Evolutionary conservation across 2,329 filamentous ascomycete species (phyloP).

Genomic region (Botryosphaeria dothidea): DNA sequence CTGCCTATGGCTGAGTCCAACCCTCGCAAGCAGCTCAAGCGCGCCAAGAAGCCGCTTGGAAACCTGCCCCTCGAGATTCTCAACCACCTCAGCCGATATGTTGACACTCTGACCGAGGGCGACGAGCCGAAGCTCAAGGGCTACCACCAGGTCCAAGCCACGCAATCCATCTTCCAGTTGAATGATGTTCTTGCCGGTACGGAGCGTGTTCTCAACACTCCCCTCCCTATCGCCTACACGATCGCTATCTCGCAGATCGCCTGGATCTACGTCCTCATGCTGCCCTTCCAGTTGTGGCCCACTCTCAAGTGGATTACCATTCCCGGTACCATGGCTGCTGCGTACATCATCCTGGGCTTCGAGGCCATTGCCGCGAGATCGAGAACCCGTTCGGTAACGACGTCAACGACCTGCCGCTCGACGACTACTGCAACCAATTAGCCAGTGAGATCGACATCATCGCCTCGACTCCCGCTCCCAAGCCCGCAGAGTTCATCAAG

Average conservation of each 20-base stretch:
- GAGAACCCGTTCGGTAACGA: conserved; percentile 81
- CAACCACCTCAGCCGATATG: conserved; percentile 67
- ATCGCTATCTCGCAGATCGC: conserved; percentile 86
- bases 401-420: conserved; percentile 76
- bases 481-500: conserved; percentile 54
- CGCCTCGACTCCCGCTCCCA: conserved; percentile 58
- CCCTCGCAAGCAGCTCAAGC: conserved; percentile 75
- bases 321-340: conserved; percentile 64
- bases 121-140: conserved; percentile 53
- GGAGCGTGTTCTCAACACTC: conserved; percentile 79
- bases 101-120: conserved; percentile 59
- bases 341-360: conserved; percentile 78
- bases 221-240: conserved; percentile 77
- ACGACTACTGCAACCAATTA: conserved; percentile 74
- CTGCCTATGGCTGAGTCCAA: conserved; percentile 76
- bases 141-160: conserved; percentile 60
- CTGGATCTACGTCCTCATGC: conserved; percentile 77
- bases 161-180: conserved; percentile 63
- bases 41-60: conserved; percentile 69
- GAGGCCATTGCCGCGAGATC: conserved; percentile 71
- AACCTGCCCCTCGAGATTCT: conserved; percentile 84
- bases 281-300: conserved; percentile 76
- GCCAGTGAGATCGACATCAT: conserved; percentile 74
- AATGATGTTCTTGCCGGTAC: conserved; percentile 73
- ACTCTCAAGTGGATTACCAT: conserved; percentile 72